Conservation (phyloP, 2,329 filamentous ascomycete species). For the Cercospora canescens region DNA sequence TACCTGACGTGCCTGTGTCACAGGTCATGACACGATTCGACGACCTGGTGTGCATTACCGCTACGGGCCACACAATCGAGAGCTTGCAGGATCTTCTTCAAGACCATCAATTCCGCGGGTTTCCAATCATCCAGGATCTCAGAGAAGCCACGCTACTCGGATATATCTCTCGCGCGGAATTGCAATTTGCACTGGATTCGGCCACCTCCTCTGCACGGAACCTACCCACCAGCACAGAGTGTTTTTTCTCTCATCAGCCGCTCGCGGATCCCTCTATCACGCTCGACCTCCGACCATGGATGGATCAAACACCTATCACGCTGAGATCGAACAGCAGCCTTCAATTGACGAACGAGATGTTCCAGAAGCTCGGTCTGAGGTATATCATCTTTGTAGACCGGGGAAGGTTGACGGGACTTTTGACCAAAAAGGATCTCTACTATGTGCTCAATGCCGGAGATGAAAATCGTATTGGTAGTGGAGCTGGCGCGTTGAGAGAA, state of each 20-base stretch:
- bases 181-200: slow-evolving; percentile 74
- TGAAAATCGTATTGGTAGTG: slow-evolving; percentile 30
- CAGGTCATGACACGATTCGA: slow-evolving; percentile 92
- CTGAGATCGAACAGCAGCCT: slow-evolving; percentile 74
- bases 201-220: slow-evolving; percentile 57
- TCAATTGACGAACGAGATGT: slow-evolving; percentile 86
- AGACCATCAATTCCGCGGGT: slow-evolving; percentile 79
- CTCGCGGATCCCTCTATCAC: slow-evolving; percentile 75
- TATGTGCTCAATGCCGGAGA: slow-evolving; percentile 78
- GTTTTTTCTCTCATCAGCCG: slow-evolving; percentile 81
- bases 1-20: slow-evolving; percentile 81
- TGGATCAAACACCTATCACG: slow-evolving; percentile 97
- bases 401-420: slow-evolving; percentile 76
- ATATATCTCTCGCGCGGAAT: slow-evolving; percentile 90
- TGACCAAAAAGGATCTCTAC: slow-evolving; percentile 98
- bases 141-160: slow-evolving; percentile 79
- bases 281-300: slow-evolving; percentile 92
- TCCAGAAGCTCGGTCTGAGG: slow-evolving; percentile 87
- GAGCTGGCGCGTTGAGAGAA: slow-evolving; percentile 39
- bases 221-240: slow-evolving; percentile 70
- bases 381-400: slow-evolving; percentile 87
- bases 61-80: slow-evolving; percentile 76
- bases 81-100: slow-evolving; percentile 70
- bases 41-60: slow-evolving; percentile 84
- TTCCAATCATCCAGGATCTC: slow-evolving; percentile 81